Percentiles rank a stretch among this genome's conserved stretches.
These are phyloP conservation scores for Tolypocladium inflatum DNA, from an alignment of 2,329 filamentous ascomycete species.

Conservation along the genomic window DNA sequence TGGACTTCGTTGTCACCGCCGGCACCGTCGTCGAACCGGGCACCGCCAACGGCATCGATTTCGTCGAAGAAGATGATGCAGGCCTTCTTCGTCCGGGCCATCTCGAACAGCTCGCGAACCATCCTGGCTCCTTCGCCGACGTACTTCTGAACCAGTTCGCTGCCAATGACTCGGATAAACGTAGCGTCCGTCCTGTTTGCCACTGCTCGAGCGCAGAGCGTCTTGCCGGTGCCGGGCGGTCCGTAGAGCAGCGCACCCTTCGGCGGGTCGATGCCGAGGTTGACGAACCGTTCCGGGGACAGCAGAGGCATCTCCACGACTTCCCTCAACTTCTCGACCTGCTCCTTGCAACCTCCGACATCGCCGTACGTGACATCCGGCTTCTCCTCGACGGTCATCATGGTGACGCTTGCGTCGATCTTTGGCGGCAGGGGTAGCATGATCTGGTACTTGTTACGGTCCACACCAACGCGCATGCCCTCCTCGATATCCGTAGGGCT, in stretches of 20 bases:
- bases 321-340: conserved; percentile 97
- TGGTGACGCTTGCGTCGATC: conserved; percentile 97
- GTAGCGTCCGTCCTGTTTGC: conserved; percentile 97
- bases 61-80: conserved; percentile 98
- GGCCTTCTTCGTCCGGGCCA: conserved; percentile 98
- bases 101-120: conserved; percentile 98
- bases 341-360: conserved; percentile 97
- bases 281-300: conserved; percentile 94
- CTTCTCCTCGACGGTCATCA: conserved; percentile 99
- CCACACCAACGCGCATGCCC: conserved; percentile 96
- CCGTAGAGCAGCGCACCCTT: conserved; percentile 96
- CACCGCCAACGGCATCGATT: conserved; percentile 91
- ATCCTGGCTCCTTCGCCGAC: conserved; percentile 96
- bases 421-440: conserved; percentile 91
- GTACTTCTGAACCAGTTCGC: conserved; percentile 97
- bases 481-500: conserved; percentile 98
- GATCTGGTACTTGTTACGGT: conserved; percentile 99
- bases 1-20: conserved; percentile 97
- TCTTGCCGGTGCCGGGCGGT: conserved; percentile 97
- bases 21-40: conserved; percentile 91
- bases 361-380: conserved; percentile 98
- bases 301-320: conserved; percentile 97
- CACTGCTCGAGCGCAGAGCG: conserved; percentile 91
- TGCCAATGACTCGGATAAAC: conserved; percentile 97
- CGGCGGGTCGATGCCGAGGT: conserved; percentile 95